Evolutionary conservation across 768 basidiomycete genomes (phyloP).

Genomic region (Nevesoporus exiguus): DNA sequence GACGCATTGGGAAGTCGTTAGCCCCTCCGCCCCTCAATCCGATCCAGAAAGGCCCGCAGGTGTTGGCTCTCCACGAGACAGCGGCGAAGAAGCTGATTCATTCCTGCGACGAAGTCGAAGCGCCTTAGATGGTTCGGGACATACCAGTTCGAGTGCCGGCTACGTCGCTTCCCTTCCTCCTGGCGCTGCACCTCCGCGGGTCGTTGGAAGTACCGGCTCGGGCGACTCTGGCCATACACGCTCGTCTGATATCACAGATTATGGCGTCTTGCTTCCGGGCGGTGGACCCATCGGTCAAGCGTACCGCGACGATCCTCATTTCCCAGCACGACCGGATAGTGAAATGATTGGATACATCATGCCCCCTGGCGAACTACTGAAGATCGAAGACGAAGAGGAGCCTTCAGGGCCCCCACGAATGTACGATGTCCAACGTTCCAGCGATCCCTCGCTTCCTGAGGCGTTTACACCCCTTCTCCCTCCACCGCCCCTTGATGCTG

Average conservation of each 20-base stretch:
- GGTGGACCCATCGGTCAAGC: constrained; percentile 34
- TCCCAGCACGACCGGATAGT: constrained; percentile 29
- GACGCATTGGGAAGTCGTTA: constrained; percentile 47
- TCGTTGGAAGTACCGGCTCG: constrained; percentile 40
- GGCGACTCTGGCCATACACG: constrained; percentile 38
- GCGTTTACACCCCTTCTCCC: constrained; percentile 36
- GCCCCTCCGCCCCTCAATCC: constrained; percentile 18
- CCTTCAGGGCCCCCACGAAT: constrained; percentile 26
- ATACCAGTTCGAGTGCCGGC: constrained; percentile 12
- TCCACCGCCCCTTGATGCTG: constrained; percentile 37
- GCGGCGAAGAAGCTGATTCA: constrained; percentile 67
- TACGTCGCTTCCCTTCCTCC: constrained; percentile 29
- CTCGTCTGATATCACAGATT: constrained; percentile 39
- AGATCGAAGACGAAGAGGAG: constrained; percentile 35
- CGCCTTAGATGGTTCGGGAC: constrained; percentile 17
- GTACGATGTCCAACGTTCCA: constrained; percentile 21
- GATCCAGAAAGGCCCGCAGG: constrained; percentile 43
- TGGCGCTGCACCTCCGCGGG: constrained; percentile 31
- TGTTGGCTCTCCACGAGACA: constrained; percentile 66
- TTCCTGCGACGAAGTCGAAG: constrained; percentile 47
- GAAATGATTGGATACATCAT: constrained; percentile 36
- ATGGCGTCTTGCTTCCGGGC: constrained; percentile 31
- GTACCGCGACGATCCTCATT: constrained; percentile 22
- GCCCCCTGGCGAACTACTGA: constrained; percentile 34
- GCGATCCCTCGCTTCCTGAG: constrained; percentile 26